Base-by-base conservation (phyloP, 139 green algal genomes). In the Coccomyxa sp. region DNA sequence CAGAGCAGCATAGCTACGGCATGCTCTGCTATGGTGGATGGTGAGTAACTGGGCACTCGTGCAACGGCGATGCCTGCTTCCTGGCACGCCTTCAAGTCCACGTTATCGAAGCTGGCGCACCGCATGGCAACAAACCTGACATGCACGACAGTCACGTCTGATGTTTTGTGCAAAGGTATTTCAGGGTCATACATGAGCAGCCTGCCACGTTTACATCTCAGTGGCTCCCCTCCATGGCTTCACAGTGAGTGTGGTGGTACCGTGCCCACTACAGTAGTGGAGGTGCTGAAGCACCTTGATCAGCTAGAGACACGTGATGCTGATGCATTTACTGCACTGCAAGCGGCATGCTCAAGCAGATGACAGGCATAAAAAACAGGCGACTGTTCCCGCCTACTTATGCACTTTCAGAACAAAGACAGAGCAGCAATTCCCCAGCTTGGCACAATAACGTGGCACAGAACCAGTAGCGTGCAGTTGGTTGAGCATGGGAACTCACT, bases 11-110 rank as follows among this genome's bases (percentile, higher is more conserved):
- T 86, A 13, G 88, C 85, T 25, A 97, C 85, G 0, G 93, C 93
- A 66, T 95, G 91, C 88, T 98, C 94, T 0, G 93, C 93, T 15
- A 98, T 90, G 18, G 87, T 90, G 16, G 88, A 75, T 1, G 94
- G 93, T 0, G 85, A 90, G 88, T 97, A 96, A 27, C 88, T 90
- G 21, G 94, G 94, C 57, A 97, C 93, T 13, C 94, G 87, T 45
- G 85, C 87, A 17, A 98, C 86, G 30, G 84, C 88, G 67, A 94
- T 90, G 45, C 88, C 89, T 38, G 83, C 16, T 21, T 86, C 17
- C 7, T 75, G 67, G 13, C 28, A 27, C 28, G 23, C 28, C 57
- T 76, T 74, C 10, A 88, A 25, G 17, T 86, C 83, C 18, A 91
- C 76, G 7, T 32, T 77, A 66, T 92, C 85, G 30, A 85, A 88